phyloP scores from a whole-genome alignment of 2,329 filamentous ascomycete genomes.

The Chaetomiaceae sp. region DNA sequence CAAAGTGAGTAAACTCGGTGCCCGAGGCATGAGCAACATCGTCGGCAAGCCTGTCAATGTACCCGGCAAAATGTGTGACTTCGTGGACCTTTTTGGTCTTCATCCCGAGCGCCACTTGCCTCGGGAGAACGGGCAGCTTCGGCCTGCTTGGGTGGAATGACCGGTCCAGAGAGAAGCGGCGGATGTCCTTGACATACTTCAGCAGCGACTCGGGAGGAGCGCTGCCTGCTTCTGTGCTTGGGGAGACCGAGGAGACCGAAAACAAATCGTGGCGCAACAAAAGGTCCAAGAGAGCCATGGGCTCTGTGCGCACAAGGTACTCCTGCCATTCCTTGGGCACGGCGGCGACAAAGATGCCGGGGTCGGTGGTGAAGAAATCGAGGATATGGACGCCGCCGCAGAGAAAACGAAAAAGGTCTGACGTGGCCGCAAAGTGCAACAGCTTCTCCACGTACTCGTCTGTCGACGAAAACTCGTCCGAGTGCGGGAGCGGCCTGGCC shows the following conservation, averaged over 20 bases:
- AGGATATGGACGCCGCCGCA: slow-evolving; percentile 96
- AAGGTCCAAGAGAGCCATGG: slow-evolving; percentile 74
- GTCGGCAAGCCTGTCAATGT: slow-evolving; percentile 59
- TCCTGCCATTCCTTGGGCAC: slow-evolving; percentile 75
- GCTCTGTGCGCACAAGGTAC: slow-evolving; percentile 67
- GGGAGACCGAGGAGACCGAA: slow-evolving; percentile 18
- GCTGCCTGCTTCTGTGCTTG: slow-evolving; percentile 17
- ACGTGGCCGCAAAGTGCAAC: slow-evolving; percentile 68
- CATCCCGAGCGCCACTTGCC: slow-evolving; percentile 81
- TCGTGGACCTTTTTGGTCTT: slow-evolving; percentile 94
- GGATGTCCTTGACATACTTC: slow-evolving; percentile 66
- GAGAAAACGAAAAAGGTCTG: slow-evolving; percentile 76
- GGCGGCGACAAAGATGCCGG: slow-evolving; percentile 73
- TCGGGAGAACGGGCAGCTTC: slow-evolving; percentile 56
- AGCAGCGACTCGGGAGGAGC: slow-evolving; percentile 55
- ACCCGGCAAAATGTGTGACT: slow-evolving; percentile 84
- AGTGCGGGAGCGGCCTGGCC: slow-evolving; percentile 59
- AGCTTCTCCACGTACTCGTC: slow-evolving; percentile 78
- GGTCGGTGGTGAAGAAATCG: slow-evolving; percentile 86
- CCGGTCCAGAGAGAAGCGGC: slow-evolving; percentile 62
- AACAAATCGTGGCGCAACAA: slow-evolving; percentile 72
- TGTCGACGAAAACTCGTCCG: slow-evolving; percentile 61
- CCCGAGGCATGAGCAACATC: slow-evolving; percentile 55
- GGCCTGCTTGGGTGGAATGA: slow-evolving; percentile 46
- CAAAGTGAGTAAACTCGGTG: slow-evolving; percentile 70